Percentiles rank a stretch among this genome's conserved stretches.
Evolutionary conservation across 768 basidiomycete species (phyloP).

Genomic region (Serpula lacrymans): DNA sequence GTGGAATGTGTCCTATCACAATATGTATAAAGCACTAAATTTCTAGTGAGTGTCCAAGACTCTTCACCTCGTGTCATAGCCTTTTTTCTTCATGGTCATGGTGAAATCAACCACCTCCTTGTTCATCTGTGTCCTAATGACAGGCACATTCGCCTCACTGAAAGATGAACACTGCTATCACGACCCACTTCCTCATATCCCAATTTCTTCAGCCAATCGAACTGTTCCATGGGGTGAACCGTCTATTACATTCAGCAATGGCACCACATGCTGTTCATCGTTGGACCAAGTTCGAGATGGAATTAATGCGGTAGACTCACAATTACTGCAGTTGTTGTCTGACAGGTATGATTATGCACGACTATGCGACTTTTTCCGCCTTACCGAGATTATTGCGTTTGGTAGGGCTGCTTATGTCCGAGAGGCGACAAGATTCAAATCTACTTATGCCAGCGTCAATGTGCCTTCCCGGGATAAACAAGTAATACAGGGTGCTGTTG

Average conservation of each 20-base stretch:
- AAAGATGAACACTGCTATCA: slow-evolving; percentile 17
- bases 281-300: slow-evolving; percentile 15
- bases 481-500: slow-evolving; percentile 16
- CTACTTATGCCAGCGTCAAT: slow-evolving; percentile 9
- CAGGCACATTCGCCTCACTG: too few relatives aligned
- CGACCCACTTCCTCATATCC: slow-evolving; percentile 9
- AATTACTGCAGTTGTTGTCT: slow-evolving; percentile 17
- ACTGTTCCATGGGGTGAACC: slow-evolving; percentile 20
- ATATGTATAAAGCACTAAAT: too few relatives aligned
- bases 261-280: slow-evolving; percentile 23
- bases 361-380: not conserved
- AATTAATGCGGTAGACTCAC: slow-evolving; percentile 15
- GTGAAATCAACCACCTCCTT: too few relatives aligned
- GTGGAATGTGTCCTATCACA: too few relatives aligned
- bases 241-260: slow-evolving; percentile 14
- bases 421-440: slow-evolving; percentile 25
- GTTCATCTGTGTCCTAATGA: too few relatives aligned
- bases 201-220: slow-evolving; percentile 14
- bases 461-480: slow-evolving; percentile 12
- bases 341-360: slow-evolving; percentile 7
- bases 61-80: too few relatives aligned
- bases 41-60: too few relatives aligned
- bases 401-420: slow-evolving; percentile 17
- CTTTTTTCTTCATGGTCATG: too few relatives aligned
- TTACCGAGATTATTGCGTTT: not conserved